Percentiles rank a stretch among this genome's conserved stretches.
phyloP scores from a whole-genome alignment of 306 rosid genomes.

The Erythrophleum fordii region DNA sequence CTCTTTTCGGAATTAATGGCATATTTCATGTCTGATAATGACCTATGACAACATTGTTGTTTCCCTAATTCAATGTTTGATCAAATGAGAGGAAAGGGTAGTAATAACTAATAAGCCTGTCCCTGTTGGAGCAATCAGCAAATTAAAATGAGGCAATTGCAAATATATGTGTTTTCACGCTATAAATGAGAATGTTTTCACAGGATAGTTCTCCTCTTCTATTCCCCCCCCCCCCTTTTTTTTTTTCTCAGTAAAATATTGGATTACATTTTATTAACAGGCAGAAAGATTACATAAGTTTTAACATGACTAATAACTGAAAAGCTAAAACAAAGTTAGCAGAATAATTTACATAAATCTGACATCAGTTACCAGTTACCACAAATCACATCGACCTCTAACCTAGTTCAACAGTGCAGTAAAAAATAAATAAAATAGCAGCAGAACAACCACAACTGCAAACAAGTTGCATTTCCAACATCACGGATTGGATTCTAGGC shows the following conservation, averaged over 20 bases:
- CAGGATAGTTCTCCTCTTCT: too few relatives aligned
- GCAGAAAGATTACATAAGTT: too few relatives aligned
- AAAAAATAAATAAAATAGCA: neutral
- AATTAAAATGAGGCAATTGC: neutral
- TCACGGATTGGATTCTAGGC: neutral
- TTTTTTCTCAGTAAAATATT: too few relatives aligned
- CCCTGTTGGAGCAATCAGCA: neutral
- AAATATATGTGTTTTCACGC: too few relatives aligned
- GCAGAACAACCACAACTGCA: neutral
- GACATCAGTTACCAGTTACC: neutral
- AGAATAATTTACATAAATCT: neutral
- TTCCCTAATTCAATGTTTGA: conserved; percentile 4
- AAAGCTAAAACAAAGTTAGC: neutral
- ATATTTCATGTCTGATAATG: neutral
- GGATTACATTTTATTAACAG: too few relatives aligned
- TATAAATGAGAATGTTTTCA: too few relatives aligned
- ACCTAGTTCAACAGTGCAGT: neutral
- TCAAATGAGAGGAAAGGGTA: neutral
- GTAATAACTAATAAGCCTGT: neutral
- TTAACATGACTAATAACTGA: too few relatives aligned
- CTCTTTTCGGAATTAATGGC: conserved; percentile 16
- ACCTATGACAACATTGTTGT: neutral
- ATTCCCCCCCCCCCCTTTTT: too few relatives aligned
- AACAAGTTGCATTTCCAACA: neutral
- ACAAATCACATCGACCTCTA: neutral